Conservation (phyloP, 768 basidiomycete species). For the Lactarius deliciosus region DNA sequence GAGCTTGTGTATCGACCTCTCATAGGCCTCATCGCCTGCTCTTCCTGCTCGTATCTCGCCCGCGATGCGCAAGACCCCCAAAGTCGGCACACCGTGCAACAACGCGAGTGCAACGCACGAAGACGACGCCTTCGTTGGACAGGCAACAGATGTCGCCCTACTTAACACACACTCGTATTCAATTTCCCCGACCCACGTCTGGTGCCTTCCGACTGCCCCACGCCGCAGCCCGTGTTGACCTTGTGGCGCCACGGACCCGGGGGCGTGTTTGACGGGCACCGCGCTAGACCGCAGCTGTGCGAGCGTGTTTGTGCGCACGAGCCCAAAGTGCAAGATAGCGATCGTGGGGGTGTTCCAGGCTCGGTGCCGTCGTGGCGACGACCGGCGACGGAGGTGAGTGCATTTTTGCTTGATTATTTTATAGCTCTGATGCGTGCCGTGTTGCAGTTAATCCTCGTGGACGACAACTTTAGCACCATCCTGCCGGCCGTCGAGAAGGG, state of each 20-base stretch:
- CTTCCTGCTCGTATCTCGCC: too few relatives aligned
- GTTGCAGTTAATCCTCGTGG: constrained; percentile 86
- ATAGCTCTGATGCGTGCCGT: not conserved
- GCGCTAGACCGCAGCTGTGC: constrained; percentile 82
- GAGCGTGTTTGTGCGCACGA: constrained; percentile 95
- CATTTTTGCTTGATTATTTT: constrained; percentile 12
- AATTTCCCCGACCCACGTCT: too few relatives aligned
- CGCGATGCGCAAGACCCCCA: too few relatives aligned
- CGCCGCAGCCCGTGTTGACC: too few relatives aligned
- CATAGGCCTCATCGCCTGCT: too few relatives aligned
- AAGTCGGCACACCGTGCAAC: too few relatives aligned
- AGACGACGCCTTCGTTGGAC: too few relatives aligned
- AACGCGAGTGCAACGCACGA: too few relatives aligned
- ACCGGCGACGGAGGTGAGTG: constrained; percentile 89
- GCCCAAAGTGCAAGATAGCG: constrained; percentile 96
- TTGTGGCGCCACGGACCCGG: constrained; percentile 2
- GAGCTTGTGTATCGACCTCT: too few relatives aligned
- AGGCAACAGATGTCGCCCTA: too few relatives aligned
- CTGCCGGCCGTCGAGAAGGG: constrained; percentile 93
- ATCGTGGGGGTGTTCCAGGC: constrained; percentile 93
- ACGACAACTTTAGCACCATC: constrained; percentile 96
- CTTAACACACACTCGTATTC: too few relatives aligned
- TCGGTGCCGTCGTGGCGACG: constrained; percentile 92
- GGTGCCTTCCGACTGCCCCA: too few relatives aligned
- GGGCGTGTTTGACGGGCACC: constrained; percentile 46